Evolutionary conservation across 257 asterid species (phyloP).

Genomic region (Solanum dulcamara): DNA sequence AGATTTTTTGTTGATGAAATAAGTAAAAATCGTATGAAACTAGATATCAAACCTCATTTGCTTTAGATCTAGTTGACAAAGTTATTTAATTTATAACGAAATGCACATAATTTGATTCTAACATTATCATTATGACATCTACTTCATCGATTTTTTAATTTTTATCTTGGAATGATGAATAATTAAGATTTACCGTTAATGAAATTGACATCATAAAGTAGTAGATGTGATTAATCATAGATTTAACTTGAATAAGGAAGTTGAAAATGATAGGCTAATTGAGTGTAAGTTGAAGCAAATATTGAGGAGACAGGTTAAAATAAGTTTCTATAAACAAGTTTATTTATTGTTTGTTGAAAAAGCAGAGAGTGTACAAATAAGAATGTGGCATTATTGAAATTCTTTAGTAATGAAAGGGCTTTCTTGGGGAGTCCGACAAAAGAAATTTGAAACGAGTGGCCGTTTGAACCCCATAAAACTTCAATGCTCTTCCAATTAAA

Average conservation of each 20-base stretch:
- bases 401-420: not conserved
- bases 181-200: too few species aligned
- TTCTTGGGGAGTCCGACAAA: not conserved
- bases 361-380: not conserved
- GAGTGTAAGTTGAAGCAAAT: not conserved
- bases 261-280: not conserved
- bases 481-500: conserved; percentile 16
- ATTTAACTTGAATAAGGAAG: not conserved
- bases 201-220: too few species aligned
- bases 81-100: not conserved
- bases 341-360: too few species aligned
- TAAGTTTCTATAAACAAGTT: not conserved
- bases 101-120: not conserved
- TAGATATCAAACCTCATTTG: not conserved
- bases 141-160: not conserved
- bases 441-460: conserved; percentile 52
- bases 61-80: not conserved
- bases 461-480: conserved; percentile 50
- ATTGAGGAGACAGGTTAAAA: not conserved
- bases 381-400: not conserved
- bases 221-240: too few species aligned
- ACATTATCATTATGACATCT: not conserved
- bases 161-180: too few species aligned
- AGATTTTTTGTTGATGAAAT: not conserved
- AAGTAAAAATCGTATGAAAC: not conserved